These are phyloP conservation scores for Lecanicillium sp. DNA, from an alignment of 2,329 filamentous ascomycete genomes.

Conservation along the genomic window DNA sequence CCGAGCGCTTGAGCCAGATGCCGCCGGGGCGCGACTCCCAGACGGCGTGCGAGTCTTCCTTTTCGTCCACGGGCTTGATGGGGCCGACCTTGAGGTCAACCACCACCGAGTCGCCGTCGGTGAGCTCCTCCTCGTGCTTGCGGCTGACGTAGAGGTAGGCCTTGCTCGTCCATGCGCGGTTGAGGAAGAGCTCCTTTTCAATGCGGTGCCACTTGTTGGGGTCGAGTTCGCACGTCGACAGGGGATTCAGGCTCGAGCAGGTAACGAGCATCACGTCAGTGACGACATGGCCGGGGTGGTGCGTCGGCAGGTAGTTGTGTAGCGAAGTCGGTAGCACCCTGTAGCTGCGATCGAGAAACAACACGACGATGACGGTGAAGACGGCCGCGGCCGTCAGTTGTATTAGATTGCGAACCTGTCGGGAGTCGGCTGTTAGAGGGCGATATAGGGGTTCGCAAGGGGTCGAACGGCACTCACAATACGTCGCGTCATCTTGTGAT, in stretches of 20 bases:
- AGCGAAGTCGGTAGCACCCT: constrained; percentile 78
- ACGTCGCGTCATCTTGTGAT: constrained; percentile 19
- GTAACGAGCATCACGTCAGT: constrained; percentile 76
- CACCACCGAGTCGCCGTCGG: constrained; percentile 67
- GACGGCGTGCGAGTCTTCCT: constrained; percentile 44
- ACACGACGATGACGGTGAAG: constrained; percentile 63
- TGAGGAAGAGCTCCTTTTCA: constrained; percentile 84
- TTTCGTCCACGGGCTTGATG: constrained; percentile 52
- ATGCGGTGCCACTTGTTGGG: constrained; percentile 69
- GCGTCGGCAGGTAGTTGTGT: constrained; percentile 79
- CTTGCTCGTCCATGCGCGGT: constrained; percentile 64
- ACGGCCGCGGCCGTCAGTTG: constrained; percentile 64
- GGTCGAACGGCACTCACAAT: constrained; percentile 5
- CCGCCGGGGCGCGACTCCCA: constrained; percentile 77
- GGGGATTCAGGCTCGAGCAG: constrained; percentile 68
- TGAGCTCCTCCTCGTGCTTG: constrained; percentile 80
- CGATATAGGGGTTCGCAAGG: background rate
- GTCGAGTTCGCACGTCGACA: constrained; percentile 72
- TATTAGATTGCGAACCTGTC: constrained; percentile 60
- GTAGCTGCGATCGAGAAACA: constrained; percentile 84
- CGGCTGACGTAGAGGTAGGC: constrained; percentile 78
- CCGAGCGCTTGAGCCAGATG: constrained; percentile 74
- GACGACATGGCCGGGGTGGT: constrained; percentile 77
- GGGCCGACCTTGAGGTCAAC: constrained; percentile 71
- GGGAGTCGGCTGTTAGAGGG: constrained; percentile 12